phyloP scores from a whole-genome alignment of 1,284 basidiomycete species.

The Blastosporella zonata region DNA sequence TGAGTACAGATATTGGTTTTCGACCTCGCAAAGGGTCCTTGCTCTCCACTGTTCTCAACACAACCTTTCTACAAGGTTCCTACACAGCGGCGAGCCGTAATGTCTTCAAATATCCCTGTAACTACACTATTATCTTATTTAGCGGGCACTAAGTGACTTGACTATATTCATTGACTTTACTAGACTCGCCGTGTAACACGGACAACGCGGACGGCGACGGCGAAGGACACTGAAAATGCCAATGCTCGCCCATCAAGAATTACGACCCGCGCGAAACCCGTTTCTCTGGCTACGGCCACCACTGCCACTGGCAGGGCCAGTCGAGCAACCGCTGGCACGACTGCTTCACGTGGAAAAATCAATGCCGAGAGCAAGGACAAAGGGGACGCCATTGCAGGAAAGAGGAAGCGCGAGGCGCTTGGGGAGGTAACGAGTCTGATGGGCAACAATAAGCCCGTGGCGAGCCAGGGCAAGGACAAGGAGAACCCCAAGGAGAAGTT shows the following conservation, averaged over 20 bases:
- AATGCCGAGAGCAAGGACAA: slow-evolving; percentile 45
- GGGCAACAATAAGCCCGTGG: slow-evolving; percentile 42
- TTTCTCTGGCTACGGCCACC: slow-evolving; percentile 37
- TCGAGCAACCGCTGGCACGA: slow-evolving; percentile 44
- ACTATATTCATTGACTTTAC: background rate
- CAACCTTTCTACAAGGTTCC: slow-evolving; percentile 19
- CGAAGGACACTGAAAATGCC: slow-evolving; percentile 67
- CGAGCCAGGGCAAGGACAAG: slow-evolving; percentile 46
- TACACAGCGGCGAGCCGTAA: slow-evolving; percentile 23
- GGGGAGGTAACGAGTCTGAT: slow-evolving; percentile 60
- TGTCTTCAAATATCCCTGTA: slow-evolving; percentile 39
- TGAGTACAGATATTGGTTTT: slow-evolving; percentile 27
- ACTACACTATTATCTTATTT: slow-evolving; percentile 9
- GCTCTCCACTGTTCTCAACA: slow-evolving; percentile 16
- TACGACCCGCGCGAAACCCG: slow-evolving; percentile 57
- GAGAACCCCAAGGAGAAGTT: slow-evolving; percentile 43
- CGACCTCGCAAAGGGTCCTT: slow-evolving; percentile 6
- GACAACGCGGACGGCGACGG: slow-evolving; percentile 46
- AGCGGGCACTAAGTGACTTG: slow-evolving; percentile 4
- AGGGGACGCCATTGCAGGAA: slow-evolving; percentile 43
- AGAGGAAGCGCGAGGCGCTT: slow-evolving; percentile 73
- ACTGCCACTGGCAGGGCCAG: slow-evolving; percentile 35
- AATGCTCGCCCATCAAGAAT: slow-evolving; percentile 52
- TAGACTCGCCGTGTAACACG: slow-evolving; percentile 47
- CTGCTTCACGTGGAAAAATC: slow-evolving; percentile 49